Conservation (phyloP, 2,329 filamentous ascomycete species). For the Rhynchosporium graminicola region DNA sequence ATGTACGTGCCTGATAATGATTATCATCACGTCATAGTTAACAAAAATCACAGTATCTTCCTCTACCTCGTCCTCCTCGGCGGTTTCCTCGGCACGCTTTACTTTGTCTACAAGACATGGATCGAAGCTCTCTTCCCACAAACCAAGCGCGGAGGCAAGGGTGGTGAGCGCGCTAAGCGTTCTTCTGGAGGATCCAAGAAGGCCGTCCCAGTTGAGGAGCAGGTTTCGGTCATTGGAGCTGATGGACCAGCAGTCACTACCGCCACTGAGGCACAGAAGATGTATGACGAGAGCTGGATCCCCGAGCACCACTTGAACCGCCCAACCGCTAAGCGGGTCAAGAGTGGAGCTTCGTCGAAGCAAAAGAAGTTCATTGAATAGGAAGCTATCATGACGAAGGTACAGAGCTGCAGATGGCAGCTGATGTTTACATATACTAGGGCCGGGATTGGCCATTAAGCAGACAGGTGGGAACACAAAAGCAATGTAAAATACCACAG, state of each 20-base stretch:
- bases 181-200: slow-evolving; percentile 67
- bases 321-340: slow-evolving; percentile 69
- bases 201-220: slow-evolving; percentile 53
- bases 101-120: slow-evolving; percentile 99
- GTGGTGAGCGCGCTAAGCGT: slow-evolving; percentile 52
- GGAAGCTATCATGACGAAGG: neutral
- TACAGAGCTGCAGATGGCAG: too few species aligned
- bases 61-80: slow-evolving; percentile 88
- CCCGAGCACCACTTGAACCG: slow-evolving; percentile 76
- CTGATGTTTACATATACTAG: too few species aligned
- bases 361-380: slow-evolving; percentile 30
- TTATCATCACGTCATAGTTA: slow-evolving; percentile 25
- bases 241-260: slow-evolving; percentile 44
- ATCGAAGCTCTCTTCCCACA: slow-evolving; percentile 94
- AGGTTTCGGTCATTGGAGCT: slow-evolving; percentile 66
- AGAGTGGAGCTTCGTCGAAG: slow-evolving; percentile 48
- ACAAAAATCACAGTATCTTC: slow-evolving; percentile 71
- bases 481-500: slow-evolving; percentile 15
- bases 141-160: slow-evolving; percentile 58
- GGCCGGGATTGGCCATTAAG: neutral
- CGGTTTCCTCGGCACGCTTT: slow-evolving; percentile 76
- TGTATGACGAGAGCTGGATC: slow-evolving; percentile 42
- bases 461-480: neutral
- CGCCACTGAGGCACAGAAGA: slow-evolving; percentile 36
- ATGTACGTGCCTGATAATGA: slow-evolving; percentile 64